These are phyloP conservation scores for Ceratocystis variospora DNA, from an alignment of 2,329 filamentous ascomycete genomes.

Conservation along the genomic window DNA sequence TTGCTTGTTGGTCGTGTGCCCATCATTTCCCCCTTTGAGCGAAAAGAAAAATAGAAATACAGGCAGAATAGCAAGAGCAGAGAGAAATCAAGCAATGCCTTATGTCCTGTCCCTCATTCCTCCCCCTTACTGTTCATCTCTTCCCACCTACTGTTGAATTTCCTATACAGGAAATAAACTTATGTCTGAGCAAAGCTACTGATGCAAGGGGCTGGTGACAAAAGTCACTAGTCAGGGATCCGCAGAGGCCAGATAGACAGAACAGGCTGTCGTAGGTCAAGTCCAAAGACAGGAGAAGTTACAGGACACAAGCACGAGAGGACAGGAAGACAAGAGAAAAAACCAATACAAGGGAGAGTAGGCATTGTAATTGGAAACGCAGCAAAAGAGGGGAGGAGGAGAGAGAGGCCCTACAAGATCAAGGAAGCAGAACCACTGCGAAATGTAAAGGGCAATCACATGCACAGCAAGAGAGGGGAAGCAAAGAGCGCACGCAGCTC, in stretches of 20 bases:
- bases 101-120: background rate
- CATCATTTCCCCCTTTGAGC: background rate
- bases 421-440: no score
- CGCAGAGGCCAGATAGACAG: background rate
- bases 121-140: background rate
- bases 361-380: no score
- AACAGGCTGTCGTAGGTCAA: background rate
- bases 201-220: conserved; percentile 3
- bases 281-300: background rate
- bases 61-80: background rate
- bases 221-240: background rate
- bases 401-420: no score
- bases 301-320: background rate
- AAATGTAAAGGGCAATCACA: no score
- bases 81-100: background rate
- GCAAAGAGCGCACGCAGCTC: no score
- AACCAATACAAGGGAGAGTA: background rate
- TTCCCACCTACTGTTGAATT: background rate
- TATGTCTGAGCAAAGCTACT: background rate
- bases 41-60: background rate
- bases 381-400: no score
- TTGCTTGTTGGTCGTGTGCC: background rate
- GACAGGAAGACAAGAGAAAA: background rate
- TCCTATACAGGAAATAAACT: background rate
- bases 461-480: no score